These are phyloP conservation scores for Blastobotrys robertii DNA, from an alignment of 805 yeast species.

Conservation along the genomic window DNA sequence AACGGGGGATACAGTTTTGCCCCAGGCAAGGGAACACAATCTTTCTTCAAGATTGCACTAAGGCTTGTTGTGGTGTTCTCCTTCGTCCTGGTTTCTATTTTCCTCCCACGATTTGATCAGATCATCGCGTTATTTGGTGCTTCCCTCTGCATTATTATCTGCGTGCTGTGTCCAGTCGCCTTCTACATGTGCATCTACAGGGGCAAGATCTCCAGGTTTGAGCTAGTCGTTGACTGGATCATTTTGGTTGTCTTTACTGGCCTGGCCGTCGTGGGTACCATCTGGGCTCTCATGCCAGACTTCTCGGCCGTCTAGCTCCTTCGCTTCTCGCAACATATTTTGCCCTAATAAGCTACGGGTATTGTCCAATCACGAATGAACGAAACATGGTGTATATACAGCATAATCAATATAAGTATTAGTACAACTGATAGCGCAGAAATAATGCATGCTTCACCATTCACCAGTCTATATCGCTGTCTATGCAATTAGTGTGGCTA, in stretches of 20 bases:
- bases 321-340: background rate
- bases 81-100: slow-evolving; percentile 50
- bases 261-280: slow-evolving; percentile 50
- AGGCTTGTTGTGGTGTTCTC: slow-evolving; percentile 43
- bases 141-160: slow-evolving; percentile 67
- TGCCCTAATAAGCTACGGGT: background rate
- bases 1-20: background rate
- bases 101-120: slow-evolving; percentile 71
- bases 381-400: no score
- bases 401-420: no score
- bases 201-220: slow-evolving; percentile 32
- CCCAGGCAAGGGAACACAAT: background rate
- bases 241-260: slow-evolving; percentile 39
- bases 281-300: slow-evolving; percentile 8
- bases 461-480: no score
- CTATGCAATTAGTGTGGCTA: no score
- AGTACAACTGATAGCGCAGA: no score
- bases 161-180: slow-evolving; percentile 65
- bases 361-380: no score
- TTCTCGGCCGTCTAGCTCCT: background rate
- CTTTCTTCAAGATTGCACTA: slow-evolving; percentile 18
- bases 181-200: slow-evolving; percentile 57
- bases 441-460: no score
- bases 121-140: slow-evolving; percentile 77
- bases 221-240: slow-evolving; percentile 33